These are phyloP conservation scores for Cytospora piceae DNA, from an alignment of 2,329 filamentous ascomycete genomes.

Conservation along the genomic window DNA sequence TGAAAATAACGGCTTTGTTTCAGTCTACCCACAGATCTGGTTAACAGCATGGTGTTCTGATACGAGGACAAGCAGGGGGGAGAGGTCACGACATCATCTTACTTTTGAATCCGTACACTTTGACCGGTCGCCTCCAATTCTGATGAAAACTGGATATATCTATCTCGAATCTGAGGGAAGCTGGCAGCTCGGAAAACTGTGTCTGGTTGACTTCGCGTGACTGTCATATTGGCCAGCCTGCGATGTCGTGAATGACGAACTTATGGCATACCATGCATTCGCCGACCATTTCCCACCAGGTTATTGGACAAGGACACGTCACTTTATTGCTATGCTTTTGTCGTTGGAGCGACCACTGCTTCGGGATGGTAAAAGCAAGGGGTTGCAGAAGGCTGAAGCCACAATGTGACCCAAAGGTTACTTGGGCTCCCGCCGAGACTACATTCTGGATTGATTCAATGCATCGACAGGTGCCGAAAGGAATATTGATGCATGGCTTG, in stretches of 20 bases:
- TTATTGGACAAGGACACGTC: neutral
- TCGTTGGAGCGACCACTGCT: conserved; percentile 4
- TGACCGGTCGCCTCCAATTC: neutral
- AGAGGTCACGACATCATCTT: neutral
- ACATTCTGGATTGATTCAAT: neutral
- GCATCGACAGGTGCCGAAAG: neutral
- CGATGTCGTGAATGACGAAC: neutral
- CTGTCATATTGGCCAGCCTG: neutral
- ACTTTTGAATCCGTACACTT: neutral
- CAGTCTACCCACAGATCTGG: neutral
- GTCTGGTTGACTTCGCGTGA: too few relatives aligned
- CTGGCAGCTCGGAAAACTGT: too few relatives aligned
- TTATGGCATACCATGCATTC: conserved; percentile 2
- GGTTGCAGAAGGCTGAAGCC: conserved; percentile 18
- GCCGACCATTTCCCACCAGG: conserved; percentile 4
- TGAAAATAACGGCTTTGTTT: neutral
- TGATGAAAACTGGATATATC: neutral
- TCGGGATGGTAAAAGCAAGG: conserved; percentile 12
- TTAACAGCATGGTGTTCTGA: neutral
- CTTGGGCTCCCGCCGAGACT: neutral
- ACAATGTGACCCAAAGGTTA: conserved; percentile 6
- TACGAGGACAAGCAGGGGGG: neutral
- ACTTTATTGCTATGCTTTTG: neutral
- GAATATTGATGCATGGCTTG: conserved; percentile 4
- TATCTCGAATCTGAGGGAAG: too few relatives aligned